A percentile compares a stretch with the other conserved stretches of the same genome.
phyloP scores from a whole-genome alignment of 805 yeast genomes.

The Schwanniomyces pseudopolymorphus region DNA sequence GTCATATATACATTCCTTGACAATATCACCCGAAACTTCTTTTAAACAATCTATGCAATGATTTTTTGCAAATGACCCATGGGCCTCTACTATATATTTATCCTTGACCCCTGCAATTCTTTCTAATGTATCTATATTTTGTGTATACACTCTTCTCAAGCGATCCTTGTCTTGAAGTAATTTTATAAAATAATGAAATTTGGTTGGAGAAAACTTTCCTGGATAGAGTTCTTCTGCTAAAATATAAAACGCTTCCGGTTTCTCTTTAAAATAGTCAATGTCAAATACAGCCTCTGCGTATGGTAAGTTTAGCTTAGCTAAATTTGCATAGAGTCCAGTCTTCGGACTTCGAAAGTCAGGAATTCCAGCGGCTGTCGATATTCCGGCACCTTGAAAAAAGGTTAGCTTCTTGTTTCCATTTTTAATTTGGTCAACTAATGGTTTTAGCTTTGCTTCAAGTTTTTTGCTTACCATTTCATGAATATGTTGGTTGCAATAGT shows the following conservation, averaged over 20 bases:
- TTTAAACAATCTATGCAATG: conserved; percentile 77
- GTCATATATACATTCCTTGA: conserved; percentile 39
- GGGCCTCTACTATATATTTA: conserved; percentile 80
- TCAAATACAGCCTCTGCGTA: conserved; percentile 96
- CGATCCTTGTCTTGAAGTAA: conserved; percentile 62
- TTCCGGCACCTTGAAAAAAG: conserved; percentile 89
- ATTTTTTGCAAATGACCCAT: conserved; percentile 85
- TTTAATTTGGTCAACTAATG: conserved; percentile 30
- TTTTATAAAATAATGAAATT: conserved; percentile 72
- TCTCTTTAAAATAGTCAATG: conserved; percentile 70
- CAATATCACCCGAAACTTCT: conserved; percentile 48
- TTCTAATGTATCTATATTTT: conserved; percentile 91
- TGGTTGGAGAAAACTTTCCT: conserved; percentile 80
- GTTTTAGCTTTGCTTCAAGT: conserved; percentile 18
- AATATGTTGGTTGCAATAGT: neutral
- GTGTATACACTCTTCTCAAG: conserved; percentile 78
- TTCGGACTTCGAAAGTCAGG: conserved; percentile 93
- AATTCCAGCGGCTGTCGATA: conserved; percentile 89
- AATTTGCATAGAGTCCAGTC: conserved; percentile 84
- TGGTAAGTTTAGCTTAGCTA: conserved; percentile 72
- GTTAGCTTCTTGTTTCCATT: conserved; percentile 46
- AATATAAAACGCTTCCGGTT: conserved; percentile 82
- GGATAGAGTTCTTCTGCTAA: conserved; percentile 86
- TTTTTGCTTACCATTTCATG: neutral
- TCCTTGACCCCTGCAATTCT: conserved; percentile 73